Conservation (phyloP, 2,329 filamentous ascomycete genomes). For the Trematosphaeria pertusa region DNA sequence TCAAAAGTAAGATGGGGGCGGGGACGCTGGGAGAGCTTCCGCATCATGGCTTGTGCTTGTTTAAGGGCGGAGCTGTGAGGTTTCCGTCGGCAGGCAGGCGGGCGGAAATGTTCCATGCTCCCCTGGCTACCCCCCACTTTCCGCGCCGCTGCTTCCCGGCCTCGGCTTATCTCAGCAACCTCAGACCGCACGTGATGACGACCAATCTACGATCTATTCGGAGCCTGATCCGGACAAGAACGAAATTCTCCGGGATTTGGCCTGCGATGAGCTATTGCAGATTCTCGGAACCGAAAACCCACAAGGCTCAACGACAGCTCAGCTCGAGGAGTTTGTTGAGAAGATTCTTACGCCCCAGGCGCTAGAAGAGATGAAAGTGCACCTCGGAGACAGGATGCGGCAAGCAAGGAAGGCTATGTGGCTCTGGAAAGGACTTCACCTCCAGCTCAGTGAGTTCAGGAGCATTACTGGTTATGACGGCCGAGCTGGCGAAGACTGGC, state of each 20-base stretch:
- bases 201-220: neutral
- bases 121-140: neutral
- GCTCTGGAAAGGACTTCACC: neutral
- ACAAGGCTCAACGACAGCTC: too few species aligned
- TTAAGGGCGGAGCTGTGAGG: conserved; percentile 1
- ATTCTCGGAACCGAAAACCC: too few species aligned
- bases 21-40: neutral
- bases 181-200: neutral
- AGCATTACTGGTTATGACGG: neutral
- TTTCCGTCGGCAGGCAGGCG: conserved; percentile 8
- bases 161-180: neutral
- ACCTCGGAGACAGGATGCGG: too few species aligned
- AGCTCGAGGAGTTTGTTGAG: too few species aligned
- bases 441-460: neutral
- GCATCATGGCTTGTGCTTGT: conserved; percentile 1
- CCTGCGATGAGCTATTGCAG: too few species aligned
- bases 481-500: neutral
- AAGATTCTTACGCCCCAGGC: too few species aligned
- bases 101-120: conserved; percentile 6
- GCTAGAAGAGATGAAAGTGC: too few species aligned
- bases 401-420: neutral
- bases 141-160: conserved; percentile 1
- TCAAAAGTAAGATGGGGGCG: neutral
- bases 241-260: too few species aligned
- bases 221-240: too few species aligned